A percentile compares a stretch with the other conserved stretches of the same genome.
Evolutionary conservation across 2,329 filamentous ascomycete genomes (phyloP).

Genomic region (Colletotrichum trifolii): DNA sequence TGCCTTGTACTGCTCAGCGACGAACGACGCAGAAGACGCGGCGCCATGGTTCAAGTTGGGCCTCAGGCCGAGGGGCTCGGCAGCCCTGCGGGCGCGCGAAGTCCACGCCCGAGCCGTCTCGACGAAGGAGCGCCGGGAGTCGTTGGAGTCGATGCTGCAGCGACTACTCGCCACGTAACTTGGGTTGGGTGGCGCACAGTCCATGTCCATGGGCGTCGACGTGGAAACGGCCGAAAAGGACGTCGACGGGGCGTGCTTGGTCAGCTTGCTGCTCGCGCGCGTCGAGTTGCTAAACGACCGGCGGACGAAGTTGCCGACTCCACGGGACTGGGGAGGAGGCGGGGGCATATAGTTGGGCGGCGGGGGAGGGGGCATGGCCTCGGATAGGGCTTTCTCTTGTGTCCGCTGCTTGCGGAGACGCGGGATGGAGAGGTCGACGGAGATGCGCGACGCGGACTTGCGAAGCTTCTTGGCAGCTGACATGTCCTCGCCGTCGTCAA

Average conservation of each 20-base stretch:
- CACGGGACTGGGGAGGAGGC: constrained; percentile 16
- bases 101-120: constrained; percentile 28
- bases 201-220: constrained; percentile 19
- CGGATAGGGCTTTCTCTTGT: constrained; percentile 39
- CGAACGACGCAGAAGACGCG: constrained; percentile 49
- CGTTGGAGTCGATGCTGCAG: constrained; percentile 37
- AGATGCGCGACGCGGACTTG: constrained; percentile 58
- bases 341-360: constrained; percentile 32
- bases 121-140: constrained; percentile 28
- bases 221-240: constrained; percentile 12
- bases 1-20: constrained; percentile 54
- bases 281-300: constrained; percentile 33
- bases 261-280: constrained; percentile 41
- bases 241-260: constrained; percentile 40
- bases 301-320: constrained; percentile 22
- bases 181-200: constrained; percentile 21
- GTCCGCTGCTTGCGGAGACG: constrained; percentile 45
- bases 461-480: constrained; percentile 61
- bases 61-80: constrained; percentile 50
- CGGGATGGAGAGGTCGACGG: constrained; percentile 51
- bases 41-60: constrained; percentile 60
- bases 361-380: constrained; percentile 43
- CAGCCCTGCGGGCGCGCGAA: constrained; percentile 31
- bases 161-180: constrained; percentile 26
- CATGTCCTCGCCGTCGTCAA: constrained; percentile 45